A percentile compares a stretch with the other conserved stretches of the same genome.
phyloP scores from a whole-genome alignment of 1,139 yeast genomes.

The Eremothecium cymbalariae region DNA sequence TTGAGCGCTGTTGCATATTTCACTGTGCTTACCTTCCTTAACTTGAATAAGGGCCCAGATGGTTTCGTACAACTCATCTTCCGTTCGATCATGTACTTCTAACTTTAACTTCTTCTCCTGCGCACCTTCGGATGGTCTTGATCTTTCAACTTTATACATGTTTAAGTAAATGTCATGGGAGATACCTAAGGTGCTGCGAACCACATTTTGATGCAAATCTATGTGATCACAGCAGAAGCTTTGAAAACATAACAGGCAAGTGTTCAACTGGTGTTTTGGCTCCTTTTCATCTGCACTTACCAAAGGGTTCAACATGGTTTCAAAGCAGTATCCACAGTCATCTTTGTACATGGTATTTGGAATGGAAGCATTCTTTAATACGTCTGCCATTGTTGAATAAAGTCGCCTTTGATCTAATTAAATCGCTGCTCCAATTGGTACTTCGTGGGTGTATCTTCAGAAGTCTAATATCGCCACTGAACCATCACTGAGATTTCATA shows the following conservation, averaged over 20 bases:
- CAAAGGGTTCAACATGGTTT: constrained; percentile 22
- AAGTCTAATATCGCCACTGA: no score
- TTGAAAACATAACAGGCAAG: constrained; percentile 30
- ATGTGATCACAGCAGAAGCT: constrained; percentile 26
- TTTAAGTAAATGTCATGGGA: constrained; percentile 21
- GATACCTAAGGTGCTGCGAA: constrained; percentile 13
- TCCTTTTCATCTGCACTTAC: constrained; percentile 7
- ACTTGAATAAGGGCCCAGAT: constrained; percentile 19
- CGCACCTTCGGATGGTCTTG: constrained; percentile 11
- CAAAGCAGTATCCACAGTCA: constrained; percentile 32
- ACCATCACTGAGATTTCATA: no score
- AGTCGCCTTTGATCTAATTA: no score
- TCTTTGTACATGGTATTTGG: constrained; percentile 29
- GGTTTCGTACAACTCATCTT: constrained; percentile 59
- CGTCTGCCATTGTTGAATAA: not conserved
- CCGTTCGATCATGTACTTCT: constrained; percentile 62
- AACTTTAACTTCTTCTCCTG: constrained; percentile 53
- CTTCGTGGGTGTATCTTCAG: no score
- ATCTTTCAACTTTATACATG: constrained; percentile 20
- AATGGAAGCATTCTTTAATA: constrained; percentile 11
- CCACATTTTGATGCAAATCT: constrained; percentile 21
- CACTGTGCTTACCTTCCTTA: constrained; percentile 9
- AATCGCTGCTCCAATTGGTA: no score
- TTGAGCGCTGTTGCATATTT: constrained; percentile 9
- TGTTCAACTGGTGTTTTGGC: constrained; percentile 19